Evolutionary conservation across 345 rosid genomes (phyloP).

Genomic region (Eutrema yunnanense): DNA sequence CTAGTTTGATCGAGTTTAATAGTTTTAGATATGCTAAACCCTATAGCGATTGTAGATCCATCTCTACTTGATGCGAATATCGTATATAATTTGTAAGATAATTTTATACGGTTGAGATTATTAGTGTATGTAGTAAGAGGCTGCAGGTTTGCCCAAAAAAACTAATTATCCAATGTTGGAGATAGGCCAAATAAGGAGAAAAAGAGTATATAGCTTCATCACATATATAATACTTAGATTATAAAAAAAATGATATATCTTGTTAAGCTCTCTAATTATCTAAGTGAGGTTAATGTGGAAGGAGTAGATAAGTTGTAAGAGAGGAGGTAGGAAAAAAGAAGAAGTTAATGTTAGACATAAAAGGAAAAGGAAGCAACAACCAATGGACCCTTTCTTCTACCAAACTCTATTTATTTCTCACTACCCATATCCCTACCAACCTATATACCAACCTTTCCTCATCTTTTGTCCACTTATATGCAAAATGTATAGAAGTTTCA

Average conservation of each 20-base stretch:
- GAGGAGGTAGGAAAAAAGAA: background rate
- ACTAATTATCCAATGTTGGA: constrained; percentile 10
- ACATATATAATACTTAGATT: too few species aligned
- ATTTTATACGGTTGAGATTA: background rate
- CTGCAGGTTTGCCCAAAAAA: constrained; percentile 10
- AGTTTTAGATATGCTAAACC: background rate
- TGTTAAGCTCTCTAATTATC: background rate
- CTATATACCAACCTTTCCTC: constrained; percentile 34
- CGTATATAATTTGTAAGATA: background rate
- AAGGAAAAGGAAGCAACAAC: constrained; percentile 27
- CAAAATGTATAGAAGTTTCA: background rate
- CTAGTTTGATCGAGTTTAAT: background rate
- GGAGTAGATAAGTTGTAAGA: constrained; percentile 10
- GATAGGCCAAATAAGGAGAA: constrained; percentile 11
- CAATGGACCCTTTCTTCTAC: constrained; percentile 35
- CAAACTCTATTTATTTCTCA: constrained; percentile 32
- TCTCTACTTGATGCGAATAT: background rate
- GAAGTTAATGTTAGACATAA: background rate
- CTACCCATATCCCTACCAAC: constrained; percentile 34
- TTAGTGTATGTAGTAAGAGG: background rate
- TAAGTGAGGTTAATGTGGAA: constrained; percentile 4
- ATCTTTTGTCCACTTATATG: constrained; percentile 24
- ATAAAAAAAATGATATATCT: too few species aligned
- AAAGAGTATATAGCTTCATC: background rate
- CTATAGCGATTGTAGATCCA: background rate